phyloP scores from a whole-genome alignment of 179 eudicot species.

The Monotropa hypopitys region DNA sequence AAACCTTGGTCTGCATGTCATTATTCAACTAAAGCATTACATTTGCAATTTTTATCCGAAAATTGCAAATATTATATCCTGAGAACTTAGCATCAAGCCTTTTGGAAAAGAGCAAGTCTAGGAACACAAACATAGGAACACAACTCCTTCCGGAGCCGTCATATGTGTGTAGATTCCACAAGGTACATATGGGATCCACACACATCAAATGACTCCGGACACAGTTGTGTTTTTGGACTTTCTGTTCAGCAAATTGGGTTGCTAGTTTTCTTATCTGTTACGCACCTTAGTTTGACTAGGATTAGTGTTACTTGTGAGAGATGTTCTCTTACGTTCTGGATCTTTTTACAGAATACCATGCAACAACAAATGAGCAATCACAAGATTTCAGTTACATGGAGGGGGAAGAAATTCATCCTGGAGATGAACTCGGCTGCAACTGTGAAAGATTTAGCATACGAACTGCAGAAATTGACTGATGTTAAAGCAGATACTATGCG shows the following conservation, averaged over 20 bases:
- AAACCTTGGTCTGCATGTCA: not conserved
- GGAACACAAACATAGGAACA: too few relatives aligned
- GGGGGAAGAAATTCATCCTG: conserved; percentile 45
- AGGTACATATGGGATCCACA: too few relatives aligned
- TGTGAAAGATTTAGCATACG: conserved; percentile 49
- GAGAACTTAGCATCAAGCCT: not conserved
- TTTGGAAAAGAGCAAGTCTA: too few relatives aligned
- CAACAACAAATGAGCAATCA: not conserved
- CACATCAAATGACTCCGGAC: too few relatives aligned
- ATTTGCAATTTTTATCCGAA: not conserved
- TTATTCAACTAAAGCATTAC: not conserved
- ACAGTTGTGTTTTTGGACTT: too few relatives aligned
- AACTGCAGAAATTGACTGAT: conserved; percentile 48
- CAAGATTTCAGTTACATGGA: conserved; percentile 39
- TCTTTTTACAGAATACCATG: conserved; percentile 5
- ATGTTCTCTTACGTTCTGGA: not conserved
- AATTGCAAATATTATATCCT: too few relatives aligned
- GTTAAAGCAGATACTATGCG: conserved; percentile 59
- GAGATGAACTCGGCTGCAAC: conserved; percentile 42
- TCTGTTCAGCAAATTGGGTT: too few relatives aligned
- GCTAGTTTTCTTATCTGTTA: not conserved
- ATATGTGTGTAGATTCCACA: too few relatives aligned
- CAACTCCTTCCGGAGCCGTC: too few relatives aligned
- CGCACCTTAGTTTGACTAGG: not conserved
- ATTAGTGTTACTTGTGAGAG: not conserved